Percentiles rank a stretch among this genome's conserved stretches.
phyloP scores from a whole-genome alignment of 2,329 filamentous ascomycete genomes.

The Fusarium odoratissimum region DNA sequence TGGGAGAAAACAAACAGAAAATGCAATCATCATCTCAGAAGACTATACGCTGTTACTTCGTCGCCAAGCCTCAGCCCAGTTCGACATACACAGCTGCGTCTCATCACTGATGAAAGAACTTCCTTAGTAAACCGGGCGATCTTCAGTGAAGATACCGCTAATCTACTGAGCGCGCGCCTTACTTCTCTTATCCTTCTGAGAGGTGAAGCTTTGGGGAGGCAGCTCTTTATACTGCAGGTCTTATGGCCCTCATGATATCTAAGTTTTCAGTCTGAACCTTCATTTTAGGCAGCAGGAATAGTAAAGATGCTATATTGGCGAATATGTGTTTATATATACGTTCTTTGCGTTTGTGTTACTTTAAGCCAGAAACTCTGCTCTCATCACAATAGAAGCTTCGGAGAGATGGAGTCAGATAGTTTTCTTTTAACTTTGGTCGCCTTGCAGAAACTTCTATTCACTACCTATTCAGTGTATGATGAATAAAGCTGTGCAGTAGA shows the following conservation, averaged over 20 bases:
- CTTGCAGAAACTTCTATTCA: neutral
- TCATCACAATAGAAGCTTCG: neutral
- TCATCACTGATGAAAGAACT: conserved; percentile 5
- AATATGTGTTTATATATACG: no score
- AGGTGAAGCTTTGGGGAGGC: neutral
- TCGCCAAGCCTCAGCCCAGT: neutral
- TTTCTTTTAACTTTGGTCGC: neutral
- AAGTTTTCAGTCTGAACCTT: neutral
- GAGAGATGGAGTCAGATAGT: neutral
- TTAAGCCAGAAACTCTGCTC: neutral
- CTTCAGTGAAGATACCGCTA: neutral
- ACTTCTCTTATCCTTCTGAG: neutral
- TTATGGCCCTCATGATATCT: neutral
- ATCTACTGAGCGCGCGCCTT: neutral
- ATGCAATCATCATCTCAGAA: conserved; percentile 5
- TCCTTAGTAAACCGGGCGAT: neutral
- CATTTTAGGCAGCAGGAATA: neutral
- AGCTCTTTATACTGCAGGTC: neutral
- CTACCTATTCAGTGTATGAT: neutral
- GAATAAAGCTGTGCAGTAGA: accelerated
- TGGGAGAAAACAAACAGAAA: neutral
- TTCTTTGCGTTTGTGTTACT: neutral
- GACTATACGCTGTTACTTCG: neutral
- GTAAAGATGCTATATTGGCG: neutral
- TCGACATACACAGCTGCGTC: neutral